A percentile compares a stretch with the other conserved stretches of the same genome.
Conservation (phyloP, 2,329 filamentous ascomycete species). For the Ophiognomonia clavigignenti-juglandacearum region DNA sequence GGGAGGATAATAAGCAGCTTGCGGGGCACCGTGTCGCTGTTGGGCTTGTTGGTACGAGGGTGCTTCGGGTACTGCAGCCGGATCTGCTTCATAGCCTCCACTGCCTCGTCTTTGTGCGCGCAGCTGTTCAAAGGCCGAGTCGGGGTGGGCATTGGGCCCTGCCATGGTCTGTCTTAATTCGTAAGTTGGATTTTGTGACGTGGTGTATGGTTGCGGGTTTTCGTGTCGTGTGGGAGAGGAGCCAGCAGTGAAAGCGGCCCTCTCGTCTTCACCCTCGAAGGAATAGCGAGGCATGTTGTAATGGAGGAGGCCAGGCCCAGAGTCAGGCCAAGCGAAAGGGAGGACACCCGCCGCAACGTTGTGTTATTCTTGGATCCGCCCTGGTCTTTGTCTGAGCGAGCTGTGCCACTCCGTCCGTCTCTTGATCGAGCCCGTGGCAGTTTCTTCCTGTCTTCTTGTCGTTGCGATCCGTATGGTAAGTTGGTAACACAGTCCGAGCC, state of each 20-base stretch:
- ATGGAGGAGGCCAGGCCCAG: not conserved
- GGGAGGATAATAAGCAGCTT: slow-evolving; percentile 22
- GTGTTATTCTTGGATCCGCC: no score
- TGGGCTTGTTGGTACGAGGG: slow-evolving; percentile 20
- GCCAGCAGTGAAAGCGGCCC: not conserved
- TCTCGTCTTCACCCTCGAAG: not conserved
- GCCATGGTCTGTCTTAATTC: slow-evolving; percentile 17
- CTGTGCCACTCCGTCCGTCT: no score
- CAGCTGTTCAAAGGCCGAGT: slow-evolving; percentile 30
- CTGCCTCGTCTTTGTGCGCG: slow-evolving; percentile 32
- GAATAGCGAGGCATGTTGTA: not conserved
- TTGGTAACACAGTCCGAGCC: no score
- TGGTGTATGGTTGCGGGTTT: not conserved
- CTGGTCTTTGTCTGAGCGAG: no score
- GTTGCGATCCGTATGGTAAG: no score
- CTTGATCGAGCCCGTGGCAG: no score
- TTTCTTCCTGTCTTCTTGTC: no score
- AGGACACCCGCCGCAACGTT: not conserved
- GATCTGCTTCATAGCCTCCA: slow-evolving; percentile 22
- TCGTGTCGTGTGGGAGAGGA: not conserved
- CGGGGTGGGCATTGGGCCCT: slow-evolving; percentile 28
- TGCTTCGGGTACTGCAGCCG: slow-evolving; percentile 18
- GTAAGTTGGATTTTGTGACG: slow-evolving; percentile 14
- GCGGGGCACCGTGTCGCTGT: slow-evolving; percentile 20
- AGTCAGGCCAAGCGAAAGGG: not conserved